Percentiles rank a stretch among this genome's conserved stretches.
Evolutionary conservation across 148 eudicot genomes (phyloP).

Genomic region (Bassia scoparia): DNA sequence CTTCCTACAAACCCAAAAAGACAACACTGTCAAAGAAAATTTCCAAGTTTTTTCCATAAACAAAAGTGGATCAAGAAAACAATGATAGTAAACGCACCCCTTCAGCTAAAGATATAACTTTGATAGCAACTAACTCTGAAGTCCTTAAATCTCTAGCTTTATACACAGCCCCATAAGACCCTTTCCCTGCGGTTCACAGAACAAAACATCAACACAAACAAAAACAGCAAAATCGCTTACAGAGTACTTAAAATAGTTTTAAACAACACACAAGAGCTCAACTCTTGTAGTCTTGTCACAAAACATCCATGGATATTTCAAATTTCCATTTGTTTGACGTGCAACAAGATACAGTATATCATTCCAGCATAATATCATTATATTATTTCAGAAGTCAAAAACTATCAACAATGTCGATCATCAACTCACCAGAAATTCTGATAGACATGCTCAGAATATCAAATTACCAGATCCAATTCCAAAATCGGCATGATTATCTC

Average conservation of each 20-base stretch:
- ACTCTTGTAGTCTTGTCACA: background rate
- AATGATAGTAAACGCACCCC: slow-evolving; percentile 49
- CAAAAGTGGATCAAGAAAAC: slow-evolving; percentile 8
- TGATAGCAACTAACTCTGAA: slow-evolving; percentile 92
- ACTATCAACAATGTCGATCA: background rate
- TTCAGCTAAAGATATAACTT: slow-evolving; percentile 90
- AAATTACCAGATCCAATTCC: background rate
- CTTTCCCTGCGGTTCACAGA: slow-evolving; percentile 69
- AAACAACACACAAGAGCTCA: background rate
- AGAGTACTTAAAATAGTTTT: background rate
- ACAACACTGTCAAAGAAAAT: slow-evolving; percentile 6
- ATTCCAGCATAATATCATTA: background rate
- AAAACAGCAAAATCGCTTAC: background rate
- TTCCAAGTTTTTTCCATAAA: slow-evolving; percentile 6
- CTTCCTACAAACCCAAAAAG: slow-evolving; percentile 57
- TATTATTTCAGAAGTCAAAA: background rate
- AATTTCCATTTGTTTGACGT: too few species aligned
- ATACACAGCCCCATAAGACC: slow-evolving; percentile 95
- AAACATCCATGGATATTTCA: background rate
- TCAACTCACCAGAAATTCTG: background rate
- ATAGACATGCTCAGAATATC: background rate
- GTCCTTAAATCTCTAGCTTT: slow-evolving; percentile 90
- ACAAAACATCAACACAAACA: slow-evolving; percentile 7
- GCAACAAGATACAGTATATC: background rate
- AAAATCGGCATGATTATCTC: too few species aligned